These are phyloP conservation scores for Hebeloma cylindrosporum DNA, from an alignment of 768 basidiomycete genomes.

Conservation along the genomic window DNA sequence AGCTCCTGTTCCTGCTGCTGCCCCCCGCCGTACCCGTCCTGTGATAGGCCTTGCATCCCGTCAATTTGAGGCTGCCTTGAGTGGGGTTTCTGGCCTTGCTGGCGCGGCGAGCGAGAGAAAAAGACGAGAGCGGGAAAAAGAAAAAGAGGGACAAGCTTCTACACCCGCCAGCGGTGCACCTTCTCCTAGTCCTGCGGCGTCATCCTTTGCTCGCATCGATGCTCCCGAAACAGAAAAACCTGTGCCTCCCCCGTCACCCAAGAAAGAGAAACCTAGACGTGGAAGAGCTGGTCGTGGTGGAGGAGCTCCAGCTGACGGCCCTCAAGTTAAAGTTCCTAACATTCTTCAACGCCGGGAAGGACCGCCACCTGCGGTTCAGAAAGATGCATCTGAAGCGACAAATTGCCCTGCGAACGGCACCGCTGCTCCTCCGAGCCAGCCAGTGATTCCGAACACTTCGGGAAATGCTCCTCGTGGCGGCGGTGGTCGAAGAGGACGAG, in stretches of 20 bases:
- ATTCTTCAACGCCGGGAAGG: slow-evolving; percentile 32
- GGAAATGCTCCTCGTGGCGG: slow-evolving; percentile 8
- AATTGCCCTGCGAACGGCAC: neutral
- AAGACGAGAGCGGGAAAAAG: slow-evolving; percentile 28
- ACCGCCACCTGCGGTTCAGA: slow-evolving; percentile 10
- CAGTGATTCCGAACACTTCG: slow-evolving; percentile 7
- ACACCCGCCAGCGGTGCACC: slow-evolving; percentile 3
- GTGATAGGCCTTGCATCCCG: slow-evolving; percentile 63
- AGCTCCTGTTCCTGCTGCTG: slow-evolving; percentile 16
- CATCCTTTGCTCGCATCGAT: slow-evolving; percentile 15
- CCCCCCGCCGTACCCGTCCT: slow-evolving; percentile 50
- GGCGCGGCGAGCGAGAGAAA: slow-evolving; percentile 27
- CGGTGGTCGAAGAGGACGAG: slow-evolving; percentile 14
- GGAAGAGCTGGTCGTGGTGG: slow-evolving; percentile 17
- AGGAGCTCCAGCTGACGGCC: slow-evolving; percentile 7
- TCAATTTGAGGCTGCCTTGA: slow-evolving; percentile 74
- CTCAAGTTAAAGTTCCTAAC: slow-evolving; percentile 26
- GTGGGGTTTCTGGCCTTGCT: slow-evolving; percentile 55
- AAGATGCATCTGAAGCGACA: neutral
- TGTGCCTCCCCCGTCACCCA: slow-evolving; percentile 18
- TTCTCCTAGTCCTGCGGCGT: slow-evolving; percentile 8
- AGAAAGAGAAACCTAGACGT: slow-evolving; percentile 22
- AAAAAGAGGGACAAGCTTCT: slow-evolving; percentile 15
- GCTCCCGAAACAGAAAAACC: slow-evolving; percentile 19
- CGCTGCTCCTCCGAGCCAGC: neutral